Base-by-base conservation (phyloP, 176 grass and related monocot genomes). In the Phragmites australis region DNA sequence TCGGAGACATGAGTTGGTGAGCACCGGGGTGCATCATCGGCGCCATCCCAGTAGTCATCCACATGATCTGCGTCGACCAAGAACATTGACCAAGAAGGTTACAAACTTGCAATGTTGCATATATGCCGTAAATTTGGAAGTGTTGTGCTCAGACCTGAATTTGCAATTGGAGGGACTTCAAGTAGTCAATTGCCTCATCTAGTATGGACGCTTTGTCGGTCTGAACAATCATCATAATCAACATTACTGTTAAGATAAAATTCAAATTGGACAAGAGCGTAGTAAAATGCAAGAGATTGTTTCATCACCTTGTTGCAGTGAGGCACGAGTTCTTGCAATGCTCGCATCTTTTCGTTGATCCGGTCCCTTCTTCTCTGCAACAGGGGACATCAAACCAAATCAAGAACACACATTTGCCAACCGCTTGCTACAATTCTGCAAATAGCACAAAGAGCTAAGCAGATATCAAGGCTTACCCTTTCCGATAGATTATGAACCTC, bases 91-190 rank as follows among this genome's bases (percentile, higher is more conserved):
- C 18, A 12, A 43, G 21, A 74, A 49, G 31, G 50, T 61, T 25
- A 1, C 23, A 48, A 17, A 29, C 1, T 11, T 16, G n/a, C 5
- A 59, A 45, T 83, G 25, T 22, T 76, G 48, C 34, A 48, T 48
- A 56, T 11, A 58, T 47, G 42, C 7, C n/a, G 37, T 11, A 31
- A 50, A 64, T 34, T 27, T n/a, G 17, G 37, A 65, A 73, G n/a
- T 68, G 25, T 43, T 13, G 50, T 72, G n/a, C 72, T 66, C 32
- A 21, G 45, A 93, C 92, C 96, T 98, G 96, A 87, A 98, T 78
- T 88, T 98, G 96, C 84, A 95, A n/a, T 69, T 99, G 96, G 8
- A 99, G 84, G 42, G 96, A 89, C 66, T 99, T 99, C 62, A 99
- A 26, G 79, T 99, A 99, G 55, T 99, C 96, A 46, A 99, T 99